phyloP scores from a whole-genome alignment of 306 rosid genomes.

The Inga leiocalycina region DNA sequence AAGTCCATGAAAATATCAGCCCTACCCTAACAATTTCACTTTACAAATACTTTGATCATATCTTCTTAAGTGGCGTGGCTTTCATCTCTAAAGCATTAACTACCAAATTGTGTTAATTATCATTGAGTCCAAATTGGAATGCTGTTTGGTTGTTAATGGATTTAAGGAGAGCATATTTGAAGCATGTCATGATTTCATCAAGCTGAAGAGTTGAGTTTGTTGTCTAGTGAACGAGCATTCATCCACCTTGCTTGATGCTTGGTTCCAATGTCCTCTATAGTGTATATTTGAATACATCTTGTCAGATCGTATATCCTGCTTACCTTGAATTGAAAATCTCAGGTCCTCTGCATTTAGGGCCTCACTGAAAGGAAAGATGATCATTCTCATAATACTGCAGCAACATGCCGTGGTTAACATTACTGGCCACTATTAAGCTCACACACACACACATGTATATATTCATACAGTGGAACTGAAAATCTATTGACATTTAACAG shows the following conservation, averaged over 20 bases:
- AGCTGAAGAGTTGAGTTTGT: neutral
- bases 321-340: neutral
- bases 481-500: neutral
- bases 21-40: neutral
- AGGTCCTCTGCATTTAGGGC: conserved; percentile 1
- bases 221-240: conserved; percentile 3
- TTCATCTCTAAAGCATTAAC: conserved; percentile 12
- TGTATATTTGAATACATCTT: neutral
- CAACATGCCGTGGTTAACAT: neutral
- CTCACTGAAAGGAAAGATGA: neutral
- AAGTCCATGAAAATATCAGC: neutral
- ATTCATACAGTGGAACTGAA: conserved; percentile 7
- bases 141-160: conserved; percentile 10
- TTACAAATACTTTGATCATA: neutral
- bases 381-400: neutral
- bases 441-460: neutral
- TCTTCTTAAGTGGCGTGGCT: conserved; percentile 13
- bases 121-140: neutral
- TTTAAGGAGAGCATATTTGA: neutral
- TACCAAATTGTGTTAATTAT: neutral
- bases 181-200: neutral
- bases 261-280: neutral
- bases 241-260: conserved; percentile 23
- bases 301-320: neutral
- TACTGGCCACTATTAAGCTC: neutral